phyloP scores from a whole-genome alignment of 768 basidiomycete genomes.

The Collybia sordida region DNA sequence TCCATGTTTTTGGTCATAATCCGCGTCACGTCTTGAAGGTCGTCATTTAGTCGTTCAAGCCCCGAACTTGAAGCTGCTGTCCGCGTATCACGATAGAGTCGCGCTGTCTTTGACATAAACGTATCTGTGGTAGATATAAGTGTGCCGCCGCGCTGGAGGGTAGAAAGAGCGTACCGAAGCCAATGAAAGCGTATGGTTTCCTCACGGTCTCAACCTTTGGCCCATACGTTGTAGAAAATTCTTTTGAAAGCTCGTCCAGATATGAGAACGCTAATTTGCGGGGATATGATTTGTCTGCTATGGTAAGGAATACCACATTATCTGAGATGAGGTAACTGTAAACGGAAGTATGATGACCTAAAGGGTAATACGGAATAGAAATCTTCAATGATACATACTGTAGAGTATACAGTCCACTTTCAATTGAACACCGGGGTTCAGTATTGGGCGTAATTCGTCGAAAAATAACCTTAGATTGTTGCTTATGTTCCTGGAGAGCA shows the following conservation, averaged over 20 bases:
- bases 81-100: conserved; percentile 92
- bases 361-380: conserved; percentile 5
- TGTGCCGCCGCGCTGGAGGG: background rate
- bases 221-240: conserved; percentile 91
- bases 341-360: conserved; percentile 5
- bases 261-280: conserved; percentile 97
- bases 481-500: conserved; percentile 94
- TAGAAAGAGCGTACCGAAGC: conserved; percentile 74
- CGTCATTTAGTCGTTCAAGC: conserved; percentile 89
- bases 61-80: conserved; percentile 73
- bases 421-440: conserved; percentile 95
- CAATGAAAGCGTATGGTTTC: conserved; percentile 98
- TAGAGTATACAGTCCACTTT: conserved; percentile 91
- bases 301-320: conserved; percentile 92
- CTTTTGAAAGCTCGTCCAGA: conserved; percentile 94
- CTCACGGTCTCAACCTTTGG: conserved; percentile 88
- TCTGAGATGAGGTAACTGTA: conserved; percentile 90
- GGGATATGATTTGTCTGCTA: conserved; percentile 96
- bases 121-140: conserved; percentile 61
- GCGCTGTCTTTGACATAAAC: conserved; percentile 97
- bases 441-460: conserved; percentile 91
- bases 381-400: conserved; percentile 63
- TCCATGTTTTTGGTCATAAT: conserved; percentile 99
- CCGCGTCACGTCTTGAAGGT: conserved; percentile 94
- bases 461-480: conserved; percentile 96